Conservation (phyloP, 2,329 filamentous ascomycete genomes). For the Aureobasidium pullulans region DNA sequence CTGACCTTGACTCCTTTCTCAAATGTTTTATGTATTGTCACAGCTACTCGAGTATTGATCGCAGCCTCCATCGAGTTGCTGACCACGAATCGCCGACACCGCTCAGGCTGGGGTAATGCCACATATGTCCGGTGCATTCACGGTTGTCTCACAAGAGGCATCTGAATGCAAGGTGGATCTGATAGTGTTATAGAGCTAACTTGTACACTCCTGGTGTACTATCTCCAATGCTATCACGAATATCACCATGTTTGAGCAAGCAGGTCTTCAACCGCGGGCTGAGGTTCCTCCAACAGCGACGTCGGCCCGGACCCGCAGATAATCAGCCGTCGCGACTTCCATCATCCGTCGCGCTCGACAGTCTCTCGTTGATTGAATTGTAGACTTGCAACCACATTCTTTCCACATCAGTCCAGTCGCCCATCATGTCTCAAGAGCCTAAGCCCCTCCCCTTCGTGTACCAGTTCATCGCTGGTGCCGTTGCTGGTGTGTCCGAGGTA, state of each 20-base stretch:
- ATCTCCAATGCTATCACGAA: no score
- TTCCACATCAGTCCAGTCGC: background rate
- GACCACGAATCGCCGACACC: slow-evolving; percentile 10
- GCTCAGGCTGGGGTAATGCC: background rate
- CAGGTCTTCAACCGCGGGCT: background rate
- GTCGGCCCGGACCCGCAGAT: background rate
- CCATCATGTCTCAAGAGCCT: slow-evolving; percentile 40
- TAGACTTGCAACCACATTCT: background rate
- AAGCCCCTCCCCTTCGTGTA: slow-evolving; percentile 86
- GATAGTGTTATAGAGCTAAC: no score
- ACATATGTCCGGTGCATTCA: background rate
- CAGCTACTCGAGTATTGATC: no score
- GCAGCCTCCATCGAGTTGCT: background rate
- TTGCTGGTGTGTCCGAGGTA: slow-evolving; percentile 96
- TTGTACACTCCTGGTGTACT: no score
- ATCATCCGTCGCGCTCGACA: background rate
- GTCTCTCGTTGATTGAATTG: background rate
- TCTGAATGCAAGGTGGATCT: background rate
- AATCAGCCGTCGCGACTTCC: slow-evolving; percentile 6
- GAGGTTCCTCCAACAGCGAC: background rate
- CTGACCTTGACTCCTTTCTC: no score
- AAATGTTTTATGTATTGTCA: no score
- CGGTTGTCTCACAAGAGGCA: background rate
- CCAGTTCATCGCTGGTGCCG: slow-evolving; percentile 93
- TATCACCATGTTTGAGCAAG: background rate